phyloP scores from a whole-genome alignment of 805 yeast genomes.

The Metschnikowia colocasiae region DNA sequence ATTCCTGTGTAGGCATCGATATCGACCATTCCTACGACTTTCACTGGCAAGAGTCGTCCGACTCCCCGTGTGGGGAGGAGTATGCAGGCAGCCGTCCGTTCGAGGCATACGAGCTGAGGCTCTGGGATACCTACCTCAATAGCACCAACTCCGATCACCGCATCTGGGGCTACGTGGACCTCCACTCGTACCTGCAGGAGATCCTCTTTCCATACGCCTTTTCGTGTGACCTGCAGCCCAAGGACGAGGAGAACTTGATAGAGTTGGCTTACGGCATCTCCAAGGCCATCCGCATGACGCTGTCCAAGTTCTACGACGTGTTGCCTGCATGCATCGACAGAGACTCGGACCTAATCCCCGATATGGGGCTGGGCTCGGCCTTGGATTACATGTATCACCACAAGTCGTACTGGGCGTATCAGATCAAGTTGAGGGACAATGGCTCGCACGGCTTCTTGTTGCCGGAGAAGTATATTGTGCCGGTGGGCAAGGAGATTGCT shows the following conservation, averaged over 20 bases:
- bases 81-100: constrained; percentile 74
- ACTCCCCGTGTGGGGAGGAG: constrained; percentile 78
- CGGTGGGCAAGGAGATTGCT: constrained; percentile 75
- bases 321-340: constrained; percentile 76
- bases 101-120: constrained; percentile 43
- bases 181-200: constrained; percentile 84
- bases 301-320: constrained; percentile 66
- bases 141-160: constrained; percentile 50
- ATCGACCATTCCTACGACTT: constrained; percentile 79
- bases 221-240: constrained; percentile 67
- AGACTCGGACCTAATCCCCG: constrained; percentile 69
- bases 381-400: constrained; percentile 82
- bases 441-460: constrained; percentile 81
- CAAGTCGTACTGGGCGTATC: constrained; percentile 81
- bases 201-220: constrained; percentile 79
- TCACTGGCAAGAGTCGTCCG: constrained; percentile 61
- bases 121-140: constrained; percentile 41
- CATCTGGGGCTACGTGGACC: constrained; percentile 73
- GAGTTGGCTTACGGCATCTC: constrained; percentile 80
- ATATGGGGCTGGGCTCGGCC: constrained; percentile 74
- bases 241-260: constrained; percentile 75
- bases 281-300: constrained; percentile 61
- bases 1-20: constrained; percentile 71
- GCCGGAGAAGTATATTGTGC: constrained; percentile 64
- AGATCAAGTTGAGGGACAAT: constrained; percentile 73